phyloP scores from a whole-genome alignment of 208 protist species.

The Acanthamoeba sp. region DNA sequence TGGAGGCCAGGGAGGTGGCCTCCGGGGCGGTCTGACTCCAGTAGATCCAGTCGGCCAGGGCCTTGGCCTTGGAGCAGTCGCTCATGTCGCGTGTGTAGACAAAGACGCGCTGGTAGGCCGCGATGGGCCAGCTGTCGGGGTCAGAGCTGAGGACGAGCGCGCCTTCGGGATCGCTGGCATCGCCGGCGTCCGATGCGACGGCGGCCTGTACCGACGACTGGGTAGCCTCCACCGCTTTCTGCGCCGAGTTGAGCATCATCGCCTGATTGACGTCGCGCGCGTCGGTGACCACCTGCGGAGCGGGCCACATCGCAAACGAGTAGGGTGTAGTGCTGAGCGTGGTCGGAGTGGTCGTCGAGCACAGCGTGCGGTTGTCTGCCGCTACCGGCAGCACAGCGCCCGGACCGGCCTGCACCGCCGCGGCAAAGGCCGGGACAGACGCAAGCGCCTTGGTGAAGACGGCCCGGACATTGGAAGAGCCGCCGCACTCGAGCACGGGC shows the following conservation, averaged over 20 bases:
- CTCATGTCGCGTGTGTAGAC: neutral
- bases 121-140: neutral
- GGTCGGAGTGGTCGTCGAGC: neutral
- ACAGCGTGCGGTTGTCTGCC: neutral
- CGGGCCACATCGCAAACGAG: neutral
- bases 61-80: neutral
- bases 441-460: too few relatives aligned
- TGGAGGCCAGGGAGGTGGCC: neutral
- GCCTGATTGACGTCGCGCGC: neutral
- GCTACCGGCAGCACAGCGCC: neutral
- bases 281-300: neutral
- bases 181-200: neutral
- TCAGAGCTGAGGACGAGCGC: neutral
- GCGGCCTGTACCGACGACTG: neutral
- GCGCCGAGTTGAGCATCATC: neutral
- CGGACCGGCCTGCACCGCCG: neutral
- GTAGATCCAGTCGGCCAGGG: slow-evolving; percentile 20
- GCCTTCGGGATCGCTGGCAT: neutral
- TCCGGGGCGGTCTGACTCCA: slow-evolving; percentile 1
- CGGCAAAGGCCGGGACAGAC: neutral
- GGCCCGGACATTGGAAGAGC: neutral
- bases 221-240: neutral
- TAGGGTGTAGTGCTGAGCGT: neutral
- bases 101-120: neutral
- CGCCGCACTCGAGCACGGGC: neutral